Percentiles rank a stretch among this genome's conserved stretches.
phyloP scores from a whole-genome alignment of 1,139 yeast genomes.

The Candida freyschussii region DNA sequence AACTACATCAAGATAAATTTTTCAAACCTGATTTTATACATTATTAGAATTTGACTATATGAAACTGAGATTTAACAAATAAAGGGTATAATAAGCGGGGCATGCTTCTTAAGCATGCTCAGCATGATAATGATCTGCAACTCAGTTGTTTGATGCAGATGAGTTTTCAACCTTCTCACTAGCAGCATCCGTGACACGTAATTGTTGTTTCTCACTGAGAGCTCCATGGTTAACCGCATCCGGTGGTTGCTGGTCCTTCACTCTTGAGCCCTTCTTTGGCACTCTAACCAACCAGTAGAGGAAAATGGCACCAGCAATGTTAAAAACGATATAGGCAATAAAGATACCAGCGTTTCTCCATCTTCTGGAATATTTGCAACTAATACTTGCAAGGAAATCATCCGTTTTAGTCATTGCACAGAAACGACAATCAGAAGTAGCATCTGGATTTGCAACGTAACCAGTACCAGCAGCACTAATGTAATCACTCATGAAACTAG shows the following conservation, averaged over 20 bases:
- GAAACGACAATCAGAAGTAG: conserved; percentile 46
- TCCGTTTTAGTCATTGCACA: conserved; percentile 50
- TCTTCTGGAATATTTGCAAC: conserved; percentile 41
- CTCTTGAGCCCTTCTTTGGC: conserved; percentile 39
- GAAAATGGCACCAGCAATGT: conserved; percentile 45
- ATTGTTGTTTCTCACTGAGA: conserved; percentile 6
- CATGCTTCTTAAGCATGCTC: too few species aligned
- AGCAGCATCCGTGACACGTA: too few species aligned
- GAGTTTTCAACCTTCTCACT: too few species aligned
- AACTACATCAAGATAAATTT: too few species aligned
- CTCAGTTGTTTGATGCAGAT: too few species aligned
- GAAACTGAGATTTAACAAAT: too few species aligned
- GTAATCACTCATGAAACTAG: conserved; percentile 43
- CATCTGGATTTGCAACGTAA: conserved; percentile 39
- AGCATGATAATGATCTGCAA: too few species aligned
- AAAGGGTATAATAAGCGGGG: too few species aligned
- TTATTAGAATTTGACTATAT: too few species aligned
- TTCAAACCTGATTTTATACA: too few species aligned
- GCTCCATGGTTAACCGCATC: conserved; percentile 11
- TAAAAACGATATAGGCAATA: conserved; percentile 42
- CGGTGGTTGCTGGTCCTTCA: conserved; percentile 19
- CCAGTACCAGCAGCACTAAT: conserved; percentile 48
- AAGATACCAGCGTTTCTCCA: conserved; percentile 66
- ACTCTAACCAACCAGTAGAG: conserved; percentile 79
- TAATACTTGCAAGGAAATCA: conserved; percentile 41